Conservation (phyloP, 2,329 filamentous ascomycete genomes). For the Apiospora marii region DNA sequence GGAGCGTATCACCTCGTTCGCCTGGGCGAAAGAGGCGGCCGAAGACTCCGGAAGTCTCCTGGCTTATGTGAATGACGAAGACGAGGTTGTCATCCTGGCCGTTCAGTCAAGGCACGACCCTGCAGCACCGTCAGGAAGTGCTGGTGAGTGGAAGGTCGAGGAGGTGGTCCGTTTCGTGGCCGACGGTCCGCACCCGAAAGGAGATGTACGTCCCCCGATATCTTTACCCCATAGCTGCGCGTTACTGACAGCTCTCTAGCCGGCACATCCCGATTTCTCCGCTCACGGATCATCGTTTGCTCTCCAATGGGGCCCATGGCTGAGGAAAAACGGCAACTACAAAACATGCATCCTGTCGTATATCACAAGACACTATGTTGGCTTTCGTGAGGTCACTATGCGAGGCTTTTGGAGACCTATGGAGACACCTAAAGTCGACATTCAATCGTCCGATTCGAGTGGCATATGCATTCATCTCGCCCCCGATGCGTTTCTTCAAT, state of each 20-base stretch:
- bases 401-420: constrained; percentile 44
- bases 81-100: constrained; percentile 59
- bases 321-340: constrained; percentile 40
- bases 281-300: constrained; percentile 58
- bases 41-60: constrained; percentile 53
- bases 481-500: constrained; percentile 62
- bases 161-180: constrained; percentile 60
- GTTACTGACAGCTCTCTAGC: constrained; percentile 30
- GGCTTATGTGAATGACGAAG: constrained; percentile 59
- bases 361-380: constrained; percentile 59
- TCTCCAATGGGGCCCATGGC: constrained; percentile 64
- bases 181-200: constrained; percentile 51
- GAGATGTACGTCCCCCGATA: constrained; percentile 36
- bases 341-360: constrained; percentile 58
- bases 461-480: constrained; percentile 60
- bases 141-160: constrained; percentile 54
- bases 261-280: constrained; percentile 56
- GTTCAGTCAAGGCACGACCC: constrained; percentile 49
- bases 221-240: not conserved
- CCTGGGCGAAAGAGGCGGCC: constrained; percentile 59
- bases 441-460: constrained; percentile 51
- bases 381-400: constrained; percentile 60
- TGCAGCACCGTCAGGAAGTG: constrained; percentile 30
- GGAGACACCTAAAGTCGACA: constrained; percentile 45
- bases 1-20: constrained; percentile 56